Evolutionary conservation across 1,139 yeast species (phyloP).

Genomic region (Pichia sp.): DNA sequence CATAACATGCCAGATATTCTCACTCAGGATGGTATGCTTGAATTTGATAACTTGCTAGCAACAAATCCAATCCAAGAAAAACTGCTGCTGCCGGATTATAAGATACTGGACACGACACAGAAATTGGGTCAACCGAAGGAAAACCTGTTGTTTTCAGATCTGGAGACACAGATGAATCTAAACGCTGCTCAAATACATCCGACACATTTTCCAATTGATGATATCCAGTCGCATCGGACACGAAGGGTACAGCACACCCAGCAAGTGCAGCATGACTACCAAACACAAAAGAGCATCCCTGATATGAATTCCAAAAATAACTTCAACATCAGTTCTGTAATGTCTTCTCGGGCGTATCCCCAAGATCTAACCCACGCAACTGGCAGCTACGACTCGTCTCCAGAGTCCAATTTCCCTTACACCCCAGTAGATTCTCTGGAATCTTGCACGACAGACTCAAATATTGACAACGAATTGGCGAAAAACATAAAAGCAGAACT

Average conservation of each 20-base stretch:
- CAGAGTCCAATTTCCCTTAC: slow-evolving; percentile 21
- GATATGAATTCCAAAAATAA: not conserved
- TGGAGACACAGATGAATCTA: slow-evolving; percentile 12
- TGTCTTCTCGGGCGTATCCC: not conserved
- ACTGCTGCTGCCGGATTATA: not conserved
- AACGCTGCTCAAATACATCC: slow-evolving; percentile 6
- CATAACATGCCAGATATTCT: slow-evolving; percentile 5
- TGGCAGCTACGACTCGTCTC: slow-evolving; percentile 17
- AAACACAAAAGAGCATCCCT: not conserved
- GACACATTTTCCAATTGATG: not conserved
- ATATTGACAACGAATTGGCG: slow-evolving; percentile 3
- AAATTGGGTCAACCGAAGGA: not conserved
- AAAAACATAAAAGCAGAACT: slow-evolving; percentile 8
- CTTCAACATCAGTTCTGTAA: not conserved
- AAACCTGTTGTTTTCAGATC: slow-evolving; percentile 3
- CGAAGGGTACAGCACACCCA: not conserved
- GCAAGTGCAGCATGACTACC: not conserved
- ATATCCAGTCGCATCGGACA: not conserved
- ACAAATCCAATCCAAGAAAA: not conserved
- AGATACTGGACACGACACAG: not conserved
- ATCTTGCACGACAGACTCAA: slow-evolving; percentile 16
- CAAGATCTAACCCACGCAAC: slow-evolving; percentile 5
- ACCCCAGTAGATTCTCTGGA: slow-evolving; percentile 22
- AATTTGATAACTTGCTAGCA: slow-evolving; percentile 3
- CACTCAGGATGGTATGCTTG: slow-evolving; percentile 5